Conservation (phyloP, 1,139 yeast genomes). For the Pneumocystis murina region DNA sequence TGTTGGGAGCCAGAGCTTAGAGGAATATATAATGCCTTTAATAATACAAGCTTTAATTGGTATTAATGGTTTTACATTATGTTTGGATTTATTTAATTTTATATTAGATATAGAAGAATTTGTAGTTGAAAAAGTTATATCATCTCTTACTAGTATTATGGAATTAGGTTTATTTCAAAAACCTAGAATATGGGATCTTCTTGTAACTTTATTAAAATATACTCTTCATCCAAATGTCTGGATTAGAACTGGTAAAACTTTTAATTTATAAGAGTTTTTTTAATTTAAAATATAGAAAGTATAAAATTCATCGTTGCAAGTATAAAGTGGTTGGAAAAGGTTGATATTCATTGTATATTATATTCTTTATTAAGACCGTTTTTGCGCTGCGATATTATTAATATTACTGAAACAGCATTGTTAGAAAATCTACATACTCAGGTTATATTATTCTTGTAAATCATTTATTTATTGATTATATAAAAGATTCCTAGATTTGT, state of each 20-base stretch:
- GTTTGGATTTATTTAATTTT: background rate
- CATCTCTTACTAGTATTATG: slow-evolving; percentile 45
- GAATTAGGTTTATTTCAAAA: slow-evolving; percentile 39
- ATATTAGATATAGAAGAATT: slow-evolving; percentile 50
- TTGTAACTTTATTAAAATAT: slow-evolving; percentile 35
- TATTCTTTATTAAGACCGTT: slow-evolving; percentile 71
- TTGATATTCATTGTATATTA: slow-evolving; percentile 69
- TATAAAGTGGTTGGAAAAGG: slow-evolving; percentile 47
- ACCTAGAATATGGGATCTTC: slow-evolving; percentile 37
- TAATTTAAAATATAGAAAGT: slow-evolving; percentile 32
- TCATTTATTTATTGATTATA: background rate
- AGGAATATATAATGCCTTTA: slow-evolving; percentile 75
- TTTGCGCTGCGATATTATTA: slow-evolving; percentile 59
- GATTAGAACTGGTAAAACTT: slow-evolving; percentile 37
- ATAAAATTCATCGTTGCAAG: slow-evolving; percentile 47
- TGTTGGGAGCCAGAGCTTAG: slow-evolving; percentile 68
- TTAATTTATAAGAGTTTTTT: background rate
- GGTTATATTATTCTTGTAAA: background rate
- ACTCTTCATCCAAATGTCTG: slow-evolving; percentile 77
- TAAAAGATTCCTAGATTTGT: slow-evolving; percentile 37
- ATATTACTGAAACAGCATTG: slow-evolving; percentile 40
- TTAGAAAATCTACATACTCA: slow-evolving; percentile 5
- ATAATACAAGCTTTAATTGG: slow-evolving; percentile 65
- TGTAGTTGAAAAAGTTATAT: slow-evolving; percentile 62
- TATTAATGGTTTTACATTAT: background rate